Percentiles rank a stretch among this genome's conserved stretches.
These are phyloP conservation scores for Spiromastix sp. DNA, from an alignment of 2,329 filamentous ascomycete genomes.

Conservation along the genomic window DNA sequence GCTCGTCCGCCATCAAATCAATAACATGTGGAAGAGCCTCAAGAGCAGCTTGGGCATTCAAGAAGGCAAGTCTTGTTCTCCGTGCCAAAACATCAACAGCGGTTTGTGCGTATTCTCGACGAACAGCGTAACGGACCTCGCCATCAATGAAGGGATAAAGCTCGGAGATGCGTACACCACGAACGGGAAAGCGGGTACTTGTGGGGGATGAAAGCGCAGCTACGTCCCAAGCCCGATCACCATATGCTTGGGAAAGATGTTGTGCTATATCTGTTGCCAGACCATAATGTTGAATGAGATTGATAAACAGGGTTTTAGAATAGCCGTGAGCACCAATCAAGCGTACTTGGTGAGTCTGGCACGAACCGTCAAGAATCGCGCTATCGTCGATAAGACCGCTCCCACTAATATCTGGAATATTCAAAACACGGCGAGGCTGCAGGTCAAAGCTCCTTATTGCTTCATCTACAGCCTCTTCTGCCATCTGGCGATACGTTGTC, in stretches of 20 bases:
- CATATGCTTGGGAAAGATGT: constrained; percentile 68
- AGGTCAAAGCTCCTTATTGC: constrained; percentile 56
- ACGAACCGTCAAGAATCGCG: constrained; percentile 51
- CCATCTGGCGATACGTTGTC: constrained; percentile 76
- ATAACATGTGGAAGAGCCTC: constrained; percentile 67
- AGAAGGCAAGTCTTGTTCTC: constrained; percentile 63
- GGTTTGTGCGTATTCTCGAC: constrained; percentile 71
- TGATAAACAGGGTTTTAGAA: constrained; percentile 72
- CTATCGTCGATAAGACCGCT: constrained; percentile 55
- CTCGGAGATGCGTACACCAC: constrained; percentile 59
- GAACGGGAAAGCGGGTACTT: constrained; percentile 60
- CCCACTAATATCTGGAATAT: constrained; percentile 53
- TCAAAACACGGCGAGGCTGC: constrained; percentile 40
- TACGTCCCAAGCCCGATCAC: constrained; percentile 73
- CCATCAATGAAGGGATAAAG: constrained; percentile 75
- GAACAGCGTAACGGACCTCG: constrained; percentile 67
- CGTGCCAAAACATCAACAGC: constrained; percentile 68
- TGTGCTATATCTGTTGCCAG: constrained; percentile 73
- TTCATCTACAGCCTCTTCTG: constrained; percentile 65
- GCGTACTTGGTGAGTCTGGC: constrained; percentile 62
- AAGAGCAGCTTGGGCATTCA: constrained; percentile 70
- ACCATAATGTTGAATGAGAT: constrained; percentile 72
- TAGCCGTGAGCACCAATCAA: constrained; percentile 65
- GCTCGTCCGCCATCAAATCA: constrained; percentile 67
- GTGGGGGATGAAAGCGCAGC: constrained; percentile 60